These are phyloP conservation scores for Leccinum huronense DNA, from an alignment of 1,284 basidiomycete genomes.

Conservation along the genomic window DNA sequence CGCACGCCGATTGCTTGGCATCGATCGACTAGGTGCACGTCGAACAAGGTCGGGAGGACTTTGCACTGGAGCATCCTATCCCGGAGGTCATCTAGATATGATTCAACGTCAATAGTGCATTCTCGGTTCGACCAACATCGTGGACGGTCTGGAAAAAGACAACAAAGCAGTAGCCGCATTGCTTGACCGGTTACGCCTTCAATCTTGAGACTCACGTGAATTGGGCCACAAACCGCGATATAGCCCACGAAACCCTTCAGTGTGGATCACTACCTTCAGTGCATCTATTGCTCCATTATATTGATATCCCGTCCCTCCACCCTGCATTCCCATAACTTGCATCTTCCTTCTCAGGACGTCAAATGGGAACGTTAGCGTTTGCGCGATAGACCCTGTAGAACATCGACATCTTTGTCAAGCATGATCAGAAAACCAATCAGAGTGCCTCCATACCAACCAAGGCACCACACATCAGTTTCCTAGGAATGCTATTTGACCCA, in stretches of 20 bases:
- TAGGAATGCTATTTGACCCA: constrained; percentile 59
- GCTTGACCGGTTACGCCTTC: constrained; percentile 17
- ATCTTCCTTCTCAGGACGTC: constrained; percentile 94
- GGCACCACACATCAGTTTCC: constrained; percentile 75
- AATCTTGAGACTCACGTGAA: constrained; percentile 61
- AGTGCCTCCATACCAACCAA: constrained; percentile 53
- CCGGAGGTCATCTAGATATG: constrained; percentile 22
- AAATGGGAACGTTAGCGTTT: constrained; percentile 94
- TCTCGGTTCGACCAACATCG: not conserved
- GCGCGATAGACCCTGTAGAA: constrained; percentile 71
- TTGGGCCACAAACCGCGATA: constrained; percentile 93
- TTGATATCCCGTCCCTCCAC: constrained; percentile 56
- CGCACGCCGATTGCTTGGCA: constrained; percentile 20
- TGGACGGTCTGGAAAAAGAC: constrained; percentile 24
- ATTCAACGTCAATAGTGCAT: not conserved
- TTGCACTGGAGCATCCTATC: constrained; percentile 18
- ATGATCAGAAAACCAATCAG: constrained; percentile 4
- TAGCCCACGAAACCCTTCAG: constrained; percentile 73
- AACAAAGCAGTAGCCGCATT: constrained; percentile 30
- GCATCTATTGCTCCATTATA: constrained; percentile 83
- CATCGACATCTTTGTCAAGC: constrained; percentile 9
- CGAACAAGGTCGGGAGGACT: constrained; percentile 19
- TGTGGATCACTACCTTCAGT: constrained; percentile 63
- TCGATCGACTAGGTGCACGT: constrained; percentile 21
- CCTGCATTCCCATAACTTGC: constrained; percentile 88